Evolutionary conservation across 2,329 filamentous ascomycete species (phyloP).

Genomic region (Colletotrichum sp.): DNA sequence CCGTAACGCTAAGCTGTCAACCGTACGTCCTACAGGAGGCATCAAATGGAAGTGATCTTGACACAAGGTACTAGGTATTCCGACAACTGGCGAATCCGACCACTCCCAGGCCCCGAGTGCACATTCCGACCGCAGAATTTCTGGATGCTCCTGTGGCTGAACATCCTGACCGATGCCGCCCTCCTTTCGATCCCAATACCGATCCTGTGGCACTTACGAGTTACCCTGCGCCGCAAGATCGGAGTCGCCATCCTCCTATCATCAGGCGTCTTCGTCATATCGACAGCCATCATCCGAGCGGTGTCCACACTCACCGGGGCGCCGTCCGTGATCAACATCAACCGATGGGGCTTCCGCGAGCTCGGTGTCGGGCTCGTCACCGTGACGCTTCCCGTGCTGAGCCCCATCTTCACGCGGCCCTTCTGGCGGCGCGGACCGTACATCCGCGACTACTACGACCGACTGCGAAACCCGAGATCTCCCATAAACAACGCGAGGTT

Average conservation of each 20-base stretch:
- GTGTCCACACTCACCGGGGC: constrained; percentile 23
- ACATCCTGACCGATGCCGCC: constrained; percentile 27
- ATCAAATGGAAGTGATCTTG: not conserved
- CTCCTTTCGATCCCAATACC: constrained; percentile 30
- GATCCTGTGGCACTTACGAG: constrained; percentile 26
- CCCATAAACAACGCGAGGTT: not conserved
- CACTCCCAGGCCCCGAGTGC: constrained; percentile 23
- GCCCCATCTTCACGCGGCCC: constrained; percentile 17
- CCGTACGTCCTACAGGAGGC: not conserved
- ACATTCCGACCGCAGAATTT: constrained; percentile 27
- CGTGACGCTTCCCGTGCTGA: constrained; percentile 23
- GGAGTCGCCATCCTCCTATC: constrained; percentile 27
- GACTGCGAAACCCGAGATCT: not conserved
- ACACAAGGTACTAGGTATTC: not conserved
- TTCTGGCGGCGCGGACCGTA: constrained; percentile 24
- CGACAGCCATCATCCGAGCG: constrained; percentile 28
- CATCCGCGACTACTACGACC: constrained; percentile 7
- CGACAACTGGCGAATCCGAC: constrained; percentile 28
- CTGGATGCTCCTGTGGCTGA: constrained; percentile 26
- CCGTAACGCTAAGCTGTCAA: constrained; percentile 19
- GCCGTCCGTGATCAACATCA: constrained; percentile 30
- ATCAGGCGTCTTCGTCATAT: constrained; percentile 31
- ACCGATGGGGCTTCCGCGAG: constrained; percentile 23
- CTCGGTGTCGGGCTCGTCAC: constrained; percentile 27
- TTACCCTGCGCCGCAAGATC: constrained; percentile 20